Evolutionary conservation across 257 asterid genomes (phyloP).

Genomic region (Solanum medicagineum): DNA sequence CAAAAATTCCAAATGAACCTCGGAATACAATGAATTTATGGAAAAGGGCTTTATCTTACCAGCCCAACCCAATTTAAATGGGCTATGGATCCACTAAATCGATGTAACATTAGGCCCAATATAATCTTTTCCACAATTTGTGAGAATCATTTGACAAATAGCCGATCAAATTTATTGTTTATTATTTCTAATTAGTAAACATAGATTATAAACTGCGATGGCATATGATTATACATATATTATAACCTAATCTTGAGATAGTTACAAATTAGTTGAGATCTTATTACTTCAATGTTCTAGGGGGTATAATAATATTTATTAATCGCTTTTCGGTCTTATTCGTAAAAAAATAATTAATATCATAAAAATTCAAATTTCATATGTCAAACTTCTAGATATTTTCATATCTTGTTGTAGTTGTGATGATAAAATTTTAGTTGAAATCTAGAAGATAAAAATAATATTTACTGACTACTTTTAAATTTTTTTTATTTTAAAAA

Average conservation of each 20-base stretch:
- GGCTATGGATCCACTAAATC: background rate
- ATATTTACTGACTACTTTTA: too few species aligned
- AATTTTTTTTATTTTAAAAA: background rate
- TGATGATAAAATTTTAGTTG: background rate
- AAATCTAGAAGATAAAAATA: background rate
- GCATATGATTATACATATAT: background rate
- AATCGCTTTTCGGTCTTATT: too few species aligned
- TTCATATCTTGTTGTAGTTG: too few species aligned
- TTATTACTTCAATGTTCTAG: background rate
- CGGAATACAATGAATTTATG: too few species aligned
- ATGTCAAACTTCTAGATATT: background rate
- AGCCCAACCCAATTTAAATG: background rate
- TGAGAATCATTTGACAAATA: background rate
- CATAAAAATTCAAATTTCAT: too few species aligned
- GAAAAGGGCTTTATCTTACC: background rate
- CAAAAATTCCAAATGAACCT: too few species aligned
- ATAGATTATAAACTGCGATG: background rate
- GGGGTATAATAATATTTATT: too few species aligned
- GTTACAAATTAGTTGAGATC: background rate
- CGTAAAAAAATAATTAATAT: too few species aligned
- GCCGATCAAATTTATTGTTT: background rate
- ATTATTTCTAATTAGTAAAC: background rate
- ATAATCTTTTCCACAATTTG: background rate
- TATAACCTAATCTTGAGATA: too few species aligned
- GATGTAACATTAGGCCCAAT: background rate